phyloP scores from a whole-genome alignment of 2,329 filamentous ascomycete genomes.

The Aspergillus pseudotamarii region DNA sequence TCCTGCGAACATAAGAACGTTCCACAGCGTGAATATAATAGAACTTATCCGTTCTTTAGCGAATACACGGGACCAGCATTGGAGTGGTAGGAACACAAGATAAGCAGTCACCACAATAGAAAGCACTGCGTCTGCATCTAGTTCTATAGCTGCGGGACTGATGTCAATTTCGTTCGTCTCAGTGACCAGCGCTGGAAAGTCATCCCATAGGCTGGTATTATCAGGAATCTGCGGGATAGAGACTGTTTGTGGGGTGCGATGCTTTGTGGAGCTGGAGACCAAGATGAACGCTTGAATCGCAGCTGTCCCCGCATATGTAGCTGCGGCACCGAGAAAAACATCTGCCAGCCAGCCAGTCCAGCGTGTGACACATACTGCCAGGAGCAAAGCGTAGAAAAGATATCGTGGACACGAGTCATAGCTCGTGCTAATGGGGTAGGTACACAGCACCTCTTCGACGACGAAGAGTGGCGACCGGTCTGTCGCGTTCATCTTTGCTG shows the following conservation, averaged over 20 bases:
- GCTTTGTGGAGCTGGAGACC: slow-evolving; percentile 21
- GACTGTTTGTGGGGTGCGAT: slow-evolving; percentile 17
- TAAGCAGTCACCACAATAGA: slow-evolving; percentile 38
- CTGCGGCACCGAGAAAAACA: slow-evolving; percentile 36
- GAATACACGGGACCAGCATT: slow-evolving; percentile 36
- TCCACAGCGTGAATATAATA: slow-evolving; percentile 34
- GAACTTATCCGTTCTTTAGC: slow-evolving; percentile 29
- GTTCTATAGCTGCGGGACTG: slow-evolving; percentile 32
- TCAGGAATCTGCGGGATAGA: slow-evolving; percentile 25
- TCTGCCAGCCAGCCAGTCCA: slow-evolving; percentile 37
- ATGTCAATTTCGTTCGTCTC: slow-evolving; percentile 21
- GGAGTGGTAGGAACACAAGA: slow-evolving; percentile 36
- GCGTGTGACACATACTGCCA: slow-evolving; percentile 30
- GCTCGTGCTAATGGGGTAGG: slow-evolving; percentile 37
- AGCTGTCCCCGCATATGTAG: slow-evolving; percentile 36
- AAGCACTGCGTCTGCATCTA: slow-evolving; percentile 37
- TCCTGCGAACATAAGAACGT: slow-evolving; percentile 34
- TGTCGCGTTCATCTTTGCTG: background rate
- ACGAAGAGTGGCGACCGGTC: slow-evolving; percentile 23
- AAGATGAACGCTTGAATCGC: slow-evolving; percentile 37
- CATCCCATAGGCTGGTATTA: slow-evolving; percentile 16
- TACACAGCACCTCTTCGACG: slow-evolving; percentile 33
- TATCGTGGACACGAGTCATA: slow-evolving; percentile 38
- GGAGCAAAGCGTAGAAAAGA: slow-evolving; percentile 35
- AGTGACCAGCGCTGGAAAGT: slow-evolving; percentile 28